Base-by-base conservation (phyloP, 805 yeast genomes). In the Priceomyces castillae region DNA sequence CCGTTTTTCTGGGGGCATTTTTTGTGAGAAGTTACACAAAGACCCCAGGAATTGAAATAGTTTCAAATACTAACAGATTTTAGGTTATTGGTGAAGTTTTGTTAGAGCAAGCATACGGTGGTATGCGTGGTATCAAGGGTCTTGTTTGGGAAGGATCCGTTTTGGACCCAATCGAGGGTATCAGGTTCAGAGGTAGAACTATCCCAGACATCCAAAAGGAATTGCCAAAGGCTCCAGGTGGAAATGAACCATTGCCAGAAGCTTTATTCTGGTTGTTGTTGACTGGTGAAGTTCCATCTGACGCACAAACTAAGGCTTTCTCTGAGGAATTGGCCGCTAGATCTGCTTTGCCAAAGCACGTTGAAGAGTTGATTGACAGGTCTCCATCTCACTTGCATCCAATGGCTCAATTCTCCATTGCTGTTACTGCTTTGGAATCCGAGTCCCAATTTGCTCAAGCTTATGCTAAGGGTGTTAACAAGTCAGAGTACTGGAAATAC, bases 91-190 rank as follows among this genome's bases (percentile, higher is more conserved):
- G 76, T 48, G 75, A 71, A 58, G 76, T 71, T 50, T 57, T 67
- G 41, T 61, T 67, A 39, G 73, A 67, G 61, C 73, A 67, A 59
- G 73, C 67, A 35, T 71, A 71, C 58, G 90, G 90, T 53, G 92
- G 94, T 49, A 86, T 86, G 92, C 76, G 92, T 61, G 90, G 90
- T 41, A 76, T 81, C 62, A 77, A 77, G 61, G 78, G 85, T 41
- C 72, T 86, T 60, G 80, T 84, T 44, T 86, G 94, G 94, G 90
- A 85, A 59, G 82, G 89, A 43, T 83, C 90, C 11, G 81, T 78
- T 36, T 78, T 86, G 53, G 92, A 86, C 61, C 83, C 92, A 42
- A 72, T 79, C 42, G 80, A 78, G 57, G 94, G 94, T 30, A 86
- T 86, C 59, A 78, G 83, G 44, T 86, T 86, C 75, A 86, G 86